phyloP scores from a whole-genome alignment of 352 stramenopile genomes.

The Globisporangium parvum region DNA sequence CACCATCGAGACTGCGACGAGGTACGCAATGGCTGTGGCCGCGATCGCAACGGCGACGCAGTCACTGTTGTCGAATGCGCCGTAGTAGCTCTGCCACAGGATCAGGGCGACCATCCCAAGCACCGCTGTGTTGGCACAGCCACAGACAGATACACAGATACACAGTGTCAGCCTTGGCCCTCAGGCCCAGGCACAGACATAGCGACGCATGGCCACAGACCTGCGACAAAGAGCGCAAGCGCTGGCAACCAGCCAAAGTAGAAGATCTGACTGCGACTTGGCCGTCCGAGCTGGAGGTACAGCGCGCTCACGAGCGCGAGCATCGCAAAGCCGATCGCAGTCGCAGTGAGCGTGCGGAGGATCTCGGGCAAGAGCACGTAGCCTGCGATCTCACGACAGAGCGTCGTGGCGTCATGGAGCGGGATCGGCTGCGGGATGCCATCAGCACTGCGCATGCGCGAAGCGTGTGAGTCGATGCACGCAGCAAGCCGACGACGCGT shows the following conservation, averaged over 20 bases:
- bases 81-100: constrained; percentile 54
- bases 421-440: constrained; percentile 13
- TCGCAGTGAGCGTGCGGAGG: constrained; percentile 38
- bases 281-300: constrained; percentile 62
- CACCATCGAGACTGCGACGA: constrained; percentile 61
- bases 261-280: constrained; percentile 53
- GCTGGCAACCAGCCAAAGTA: constrained; percentile 50
- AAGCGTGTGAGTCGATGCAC: constrained; percentile 1
- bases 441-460: constrained; percentile 1
- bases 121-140: constrained; percentile 27
- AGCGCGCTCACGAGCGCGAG: constrained; percentile 38
- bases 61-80: constrained; percentile 62
- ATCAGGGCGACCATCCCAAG: constrained; percentile 35
- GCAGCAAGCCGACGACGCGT: no score
- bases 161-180: not conserved
- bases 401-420: constrained; percentile 13
- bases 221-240: constrained; percentile 38
- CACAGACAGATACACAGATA: not conserved
- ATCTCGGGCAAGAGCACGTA: constrained; percentile 23
- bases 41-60: constrained; percentile 64
- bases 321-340: constrained; percentile 35
- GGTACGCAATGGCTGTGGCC: constrained; percentile 61
- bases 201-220: constrained; percentile 14
- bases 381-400: constrained; percentile 28
- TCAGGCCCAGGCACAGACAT: not conserved